Evolutionary conservation across 2,329 filamentous ascomycete species (phyloP).

Genomic region (Xylaria sp.): DNA sequence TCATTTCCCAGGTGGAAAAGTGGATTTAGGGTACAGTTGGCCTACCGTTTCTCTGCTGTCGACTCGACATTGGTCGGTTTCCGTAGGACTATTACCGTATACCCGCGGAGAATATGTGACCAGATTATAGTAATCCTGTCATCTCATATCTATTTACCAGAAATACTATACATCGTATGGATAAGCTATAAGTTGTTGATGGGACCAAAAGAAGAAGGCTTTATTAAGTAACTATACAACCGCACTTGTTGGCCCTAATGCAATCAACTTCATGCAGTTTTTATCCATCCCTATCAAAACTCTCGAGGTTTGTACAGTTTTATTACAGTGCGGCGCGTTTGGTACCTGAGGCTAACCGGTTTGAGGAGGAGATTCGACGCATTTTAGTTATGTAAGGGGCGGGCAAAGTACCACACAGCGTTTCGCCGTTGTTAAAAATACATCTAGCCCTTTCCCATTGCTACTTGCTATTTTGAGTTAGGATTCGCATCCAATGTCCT

Average conservation of each 20-base stretch:
- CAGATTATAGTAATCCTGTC: conserved; percentile 10
- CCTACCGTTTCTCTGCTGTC: conserved; percentile 3
- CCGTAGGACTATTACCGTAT: conserved; percentile 2
- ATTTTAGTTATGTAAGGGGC: neutral
- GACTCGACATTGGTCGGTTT: conserved; percentile 24
- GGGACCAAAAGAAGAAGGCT: conserved; percentile 9
- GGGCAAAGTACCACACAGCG: conserved; percentile 8
- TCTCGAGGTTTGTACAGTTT: neutral
- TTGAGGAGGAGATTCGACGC: neutral
- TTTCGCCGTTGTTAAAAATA: conserved; percentile 27
- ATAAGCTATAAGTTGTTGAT: neutral
- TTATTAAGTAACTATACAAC: neutral
- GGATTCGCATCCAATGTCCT: neutral
- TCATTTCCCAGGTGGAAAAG: conserved; percentile 32
- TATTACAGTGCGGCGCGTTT: neutral
- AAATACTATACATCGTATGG: too few relatives aligned
- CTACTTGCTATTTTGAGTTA: neutral
- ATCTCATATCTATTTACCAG: neutral
- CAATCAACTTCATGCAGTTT: conserved; percentile 12
- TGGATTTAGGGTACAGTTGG: neutral
- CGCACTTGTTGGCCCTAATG: neutral
- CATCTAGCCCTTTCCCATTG: neutral
- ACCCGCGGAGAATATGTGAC: conserved; percentile 1
- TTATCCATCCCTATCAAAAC: neutral
- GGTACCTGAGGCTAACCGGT: neutral